A percentile compares a stretch with the other conserved stretches of the same genome.
These are phyloP conservation scores for Pistacia integerrima DNA, from an alignment of 345 rosid species.

Conservation along the genomic window DNA sequence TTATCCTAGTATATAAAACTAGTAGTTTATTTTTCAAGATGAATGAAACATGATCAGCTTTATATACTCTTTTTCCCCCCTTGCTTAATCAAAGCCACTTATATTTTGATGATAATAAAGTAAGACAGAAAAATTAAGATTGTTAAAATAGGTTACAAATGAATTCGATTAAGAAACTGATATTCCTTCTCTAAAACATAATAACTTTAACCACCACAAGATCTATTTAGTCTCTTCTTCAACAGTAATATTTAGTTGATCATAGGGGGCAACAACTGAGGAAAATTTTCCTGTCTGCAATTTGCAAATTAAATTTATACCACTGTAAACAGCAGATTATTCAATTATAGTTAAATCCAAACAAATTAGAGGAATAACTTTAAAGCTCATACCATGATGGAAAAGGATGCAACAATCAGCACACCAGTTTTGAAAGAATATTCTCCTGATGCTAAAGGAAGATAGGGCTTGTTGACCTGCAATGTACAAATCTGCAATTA, in stretches of 20 bases:
- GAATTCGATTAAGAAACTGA: not conserved
- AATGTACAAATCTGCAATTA: conserved; percentile 12
- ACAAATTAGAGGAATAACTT: not conserved
- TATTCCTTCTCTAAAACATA: not conserved
- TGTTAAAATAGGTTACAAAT: not conserved
- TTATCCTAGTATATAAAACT: not conserved
- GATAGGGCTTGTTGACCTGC: conserved; percentile 96
- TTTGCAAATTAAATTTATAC: not conserved
- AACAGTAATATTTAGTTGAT: not conserved
- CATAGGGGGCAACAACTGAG: not conserved
- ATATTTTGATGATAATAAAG: not conserved
- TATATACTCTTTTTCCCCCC: no score
- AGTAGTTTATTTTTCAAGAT: not conserved
- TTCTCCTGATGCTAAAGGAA: conserved; percentile 96
- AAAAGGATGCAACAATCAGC: conserved; percentile 59
- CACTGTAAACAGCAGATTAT: not conserved
- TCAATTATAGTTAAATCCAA: not conserved
- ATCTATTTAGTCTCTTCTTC: not conserved
- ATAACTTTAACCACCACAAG: not conserved
- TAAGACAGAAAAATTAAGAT: not conserved
- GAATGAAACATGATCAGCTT: not conserved
- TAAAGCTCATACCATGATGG: conserved; percentile 61
- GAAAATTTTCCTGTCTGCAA: not conserved
- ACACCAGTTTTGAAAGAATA: conserved; percentile 67
- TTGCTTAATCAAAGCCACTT: not conserved